These are phyloP conservation scores for Chrysoporthe deuterocubensis DNA, from an alignment of 2,329 filamentous ascomycete species.

Conservation along the genomic window DNA sequence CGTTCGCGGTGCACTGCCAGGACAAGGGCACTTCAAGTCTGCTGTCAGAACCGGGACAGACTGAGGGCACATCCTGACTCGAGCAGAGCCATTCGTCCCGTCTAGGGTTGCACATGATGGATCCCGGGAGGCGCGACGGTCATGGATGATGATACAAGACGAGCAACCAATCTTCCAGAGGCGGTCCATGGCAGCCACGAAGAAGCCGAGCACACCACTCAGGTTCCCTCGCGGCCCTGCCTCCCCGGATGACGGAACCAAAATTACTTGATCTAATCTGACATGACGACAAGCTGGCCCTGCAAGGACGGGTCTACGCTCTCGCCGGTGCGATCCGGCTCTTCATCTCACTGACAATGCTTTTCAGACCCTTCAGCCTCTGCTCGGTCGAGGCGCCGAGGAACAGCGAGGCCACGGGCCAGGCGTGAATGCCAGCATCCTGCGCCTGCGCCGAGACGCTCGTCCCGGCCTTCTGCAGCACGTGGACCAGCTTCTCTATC, in stretches of 20 bases:
- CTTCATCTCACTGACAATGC: constrained; percentile 45
- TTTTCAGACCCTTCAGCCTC: constrained; percentile 55
- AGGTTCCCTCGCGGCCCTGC: constrained; percentile 50
- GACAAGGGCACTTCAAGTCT: neutral
- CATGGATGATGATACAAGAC: constrained; percentile 46
- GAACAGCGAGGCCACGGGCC: constrained; percentile 74
- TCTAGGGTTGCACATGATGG: neutral
- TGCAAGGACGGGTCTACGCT: constrained; percentile 32
- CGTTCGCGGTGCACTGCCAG: neutral
- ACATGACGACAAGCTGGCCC: constrained; percentile 41
- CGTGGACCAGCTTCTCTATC: constrained; percentile 62
- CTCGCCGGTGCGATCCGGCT: constrained; percentile 32
- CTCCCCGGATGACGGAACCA: constrained; percentile 29
- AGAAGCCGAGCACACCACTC: constrained; percentile 56
- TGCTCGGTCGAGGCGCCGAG: constrained; percentile 52
- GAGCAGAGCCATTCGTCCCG: neutral
- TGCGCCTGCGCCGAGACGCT: constrained; percentile 64
- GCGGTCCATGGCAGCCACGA: constrained; percentile 36
- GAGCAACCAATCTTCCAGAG: constrained; percentile 40
- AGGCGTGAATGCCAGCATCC: constrained; percentile 74
- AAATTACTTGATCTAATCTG: constrained; percentile 71
- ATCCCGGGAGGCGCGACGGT: constrained; percentile 14
- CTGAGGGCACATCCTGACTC: neutral
- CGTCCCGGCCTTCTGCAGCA: constrained; percentile 58
- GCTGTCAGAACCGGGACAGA: neutral